Conservation (phyloP, 2,329 filamentous ascomycete species). For the Graphilbum sp. region DNA sequence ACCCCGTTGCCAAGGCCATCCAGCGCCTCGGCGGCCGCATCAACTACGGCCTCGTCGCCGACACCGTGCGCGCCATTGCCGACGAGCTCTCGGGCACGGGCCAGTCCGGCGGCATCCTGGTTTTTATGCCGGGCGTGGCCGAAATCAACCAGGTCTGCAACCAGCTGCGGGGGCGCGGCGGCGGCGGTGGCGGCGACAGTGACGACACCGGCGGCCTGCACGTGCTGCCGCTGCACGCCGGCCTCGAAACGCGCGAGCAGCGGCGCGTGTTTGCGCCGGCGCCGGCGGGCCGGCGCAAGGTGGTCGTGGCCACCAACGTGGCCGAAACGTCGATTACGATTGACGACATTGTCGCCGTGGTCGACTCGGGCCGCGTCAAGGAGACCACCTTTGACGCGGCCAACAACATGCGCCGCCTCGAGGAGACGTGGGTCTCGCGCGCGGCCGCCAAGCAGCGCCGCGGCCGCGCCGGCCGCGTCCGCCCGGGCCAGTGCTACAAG, state of each 20-base stretch:
- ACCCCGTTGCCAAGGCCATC: slow-evolving; percentile 52
- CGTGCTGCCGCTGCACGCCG: slow-evolving; percentile 80
- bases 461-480: slow-evolving; percentile 84
- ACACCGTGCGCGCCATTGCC: slow-evolving; percentile 71
- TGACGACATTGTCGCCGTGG: slow-evolving; percentile 89
- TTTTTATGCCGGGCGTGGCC: slow-evolving; percentile 82
- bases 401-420: slow-evolving; percentile 85
- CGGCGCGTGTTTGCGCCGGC: slow-evolving; percentile 66
- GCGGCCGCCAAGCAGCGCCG: slow-evolving; percentile 90
- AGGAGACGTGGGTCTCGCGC: slow-evolving; percentile 87
- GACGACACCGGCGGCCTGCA: slow-evolving; percentile 40
- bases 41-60: slow-evolving; percentile 75
- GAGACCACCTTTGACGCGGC: slow-evolving; percentile 87
- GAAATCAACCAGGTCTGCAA: slow-evolving; percentile 77
- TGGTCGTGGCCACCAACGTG: slow-evolving; percentile 91
- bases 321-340: slow-evolving; percentile 98
- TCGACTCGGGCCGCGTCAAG: slow-evolving; percentile 90
- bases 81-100: slow-evolving; percentile 46
- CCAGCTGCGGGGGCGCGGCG: slow-evolving; percentile 40
- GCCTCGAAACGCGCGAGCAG: slow-evolving; percentile 76
- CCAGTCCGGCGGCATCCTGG: slow-evolving; percentile 74
- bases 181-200: too few relatives aligned
- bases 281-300: slow-evolving; percentile 69
- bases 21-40: slow-evolving; percentile 65
- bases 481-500: slow-evolving; percentile 86